Evolutionary conservation across 1,284 basidiomycete species (phyloP).

Genomic region (Sphaerobolus stellatus): DNA sequence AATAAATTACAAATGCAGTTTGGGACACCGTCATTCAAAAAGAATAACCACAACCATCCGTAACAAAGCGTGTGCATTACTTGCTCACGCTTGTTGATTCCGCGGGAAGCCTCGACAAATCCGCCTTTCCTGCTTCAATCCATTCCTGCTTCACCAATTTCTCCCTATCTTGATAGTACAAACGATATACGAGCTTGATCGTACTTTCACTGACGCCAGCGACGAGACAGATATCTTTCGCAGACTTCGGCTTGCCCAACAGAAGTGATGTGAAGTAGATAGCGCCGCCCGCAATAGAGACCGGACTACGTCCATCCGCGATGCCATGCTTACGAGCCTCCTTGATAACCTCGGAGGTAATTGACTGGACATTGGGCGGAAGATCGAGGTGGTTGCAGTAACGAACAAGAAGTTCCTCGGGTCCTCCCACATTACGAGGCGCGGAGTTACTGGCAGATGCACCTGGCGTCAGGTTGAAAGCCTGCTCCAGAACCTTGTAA

Average conservation of each 20-base stretch:
- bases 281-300: constrained; percentile 94
- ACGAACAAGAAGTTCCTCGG: constrained; percentile 88
- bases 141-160: constrained; percentile 79
- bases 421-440: constrained; percentile 38
- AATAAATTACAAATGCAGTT: too few relatives aligned
- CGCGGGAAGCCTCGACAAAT: constrained; percentile 47
- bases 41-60: too few relatives aligned
- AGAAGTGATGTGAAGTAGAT: constrained; percentile 91
- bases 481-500: constrained; percentile 90
- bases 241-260: constrained; percentile 70
- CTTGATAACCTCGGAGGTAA: constrained; percentile 83
- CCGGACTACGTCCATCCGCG: constrained; percentile 90
- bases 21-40: too few relatives aligned
- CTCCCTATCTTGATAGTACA: constrained; percentile 68
- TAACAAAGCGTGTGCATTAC: too few relatives aligned
- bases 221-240: constrained; percentile 89
- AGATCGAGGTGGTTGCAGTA: constrained; percentile 93
- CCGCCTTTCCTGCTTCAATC: constrained; percentile 75
- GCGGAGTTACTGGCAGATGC: constrained; percentile 42
- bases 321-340: constrained; percentile 82
- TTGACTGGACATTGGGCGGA: constrained; percentile 79
- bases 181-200: constrained; percentile 83
- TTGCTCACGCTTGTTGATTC: too few relatives aligned
- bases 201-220: constrained; percentile 97
- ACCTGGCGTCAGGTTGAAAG: constrained; percentile 79